A percentile compares a stretch with the other conserved stretches of the same genome.
phyloP scores from a whole-genome alignment of 257 asterid species.

The Eucommia ulmoides region DNA sequence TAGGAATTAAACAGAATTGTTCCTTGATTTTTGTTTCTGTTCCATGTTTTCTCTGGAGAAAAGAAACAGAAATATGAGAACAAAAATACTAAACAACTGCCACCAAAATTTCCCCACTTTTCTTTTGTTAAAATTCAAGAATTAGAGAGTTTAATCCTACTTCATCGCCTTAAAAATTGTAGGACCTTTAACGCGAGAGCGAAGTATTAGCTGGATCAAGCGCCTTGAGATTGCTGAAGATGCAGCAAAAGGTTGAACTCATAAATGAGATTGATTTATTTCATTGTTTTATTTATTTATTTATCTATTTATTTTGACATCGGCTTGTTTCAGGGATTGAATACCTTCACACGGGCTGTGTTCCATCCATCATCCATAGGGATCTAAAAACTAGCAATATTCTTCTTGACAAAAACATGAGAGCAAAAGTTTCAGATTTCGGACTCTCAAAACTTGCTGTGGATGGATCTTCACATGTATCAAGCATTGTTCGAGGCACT shows the following conservation, averaged over 20 bases:
- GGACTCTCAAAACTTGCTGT: constrained; percentile 95
- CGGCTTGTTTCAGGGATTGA: constrained; percentile 66
- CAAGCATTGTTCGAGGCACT: constrained; percentile 98
- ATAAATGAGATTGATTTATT: too few species aligned
- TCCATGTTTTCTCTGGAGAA: too few species aligned
- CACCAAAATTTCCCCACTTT: too few species aligned
- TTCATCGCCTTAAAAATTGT: too few species aligned
- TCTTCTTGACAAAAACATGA: constrained; percentile 83
- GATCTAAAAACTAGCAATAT: constrained; percentile 94
- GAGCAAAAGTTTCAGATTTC: constrained; percentile 96
- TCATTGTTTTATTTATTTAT: too few species aligned
- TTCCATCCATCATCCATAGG: constrained; percentile 90
- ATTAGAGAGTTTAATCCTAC: too few species aligned
- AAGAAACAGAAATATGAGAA: too few species aligned
- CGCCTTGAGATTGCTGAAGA: constrained; percentile 99
- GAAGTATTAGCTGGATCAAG: constrained; percentile 68
- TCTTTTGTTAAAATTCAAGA: too few species aligned
- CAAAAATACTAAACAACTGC: too few species aligned
- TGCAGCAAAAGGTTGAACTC: constrained; percentile 91
- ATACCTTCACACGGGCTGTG: constrained; percentile 96
- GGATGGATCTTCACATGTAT: constrained; percentile 97
- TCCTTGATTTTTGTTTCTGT: too few species aligned
- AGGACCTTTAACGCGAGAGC: constrained; percentile 64
- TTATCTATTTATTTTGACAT: too few species aligned
- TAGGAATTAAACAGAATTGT: too few species aligned